Evolutionary conservation across 805 yeast species (phyloP).

Genomic region (Candida arabinofermentans): DNA sequence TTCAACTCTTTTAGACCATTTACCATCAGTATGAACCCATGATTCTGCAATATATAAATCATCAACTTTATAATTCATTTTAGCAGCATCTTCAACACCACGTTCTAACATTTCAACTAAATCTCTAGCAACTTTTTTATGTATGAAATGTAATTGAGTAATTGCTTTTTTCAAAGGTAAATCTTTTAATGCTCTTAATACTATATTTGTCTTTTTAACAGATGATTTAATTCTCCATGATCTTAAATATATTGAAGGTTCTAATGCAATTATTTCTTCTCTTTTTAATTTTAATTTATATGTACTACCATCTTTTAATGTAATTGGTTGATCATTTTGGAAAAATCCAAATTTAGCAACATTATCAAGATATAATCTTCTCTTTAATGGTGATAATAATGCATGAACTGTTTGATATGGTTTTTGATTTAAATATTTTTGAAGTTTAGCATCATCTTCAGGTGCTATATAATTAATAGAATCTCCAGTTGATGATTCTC

Average conservation of each 20-base stretch:
- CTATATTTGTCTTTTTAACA: conserved; percentile 79
- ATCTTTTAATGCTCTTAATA: conserved; percentile 71
- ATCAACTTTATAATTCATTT: conserved; percentile 54
- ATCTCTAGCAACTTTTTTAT: conserved; percentile 75
- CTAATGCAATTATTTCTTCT: conserved; percentile 72
- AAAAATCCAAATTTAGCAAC: conserved; percentile 64
- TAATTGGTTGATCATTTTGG: conserved; percentile 55
- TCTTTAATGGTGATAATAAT: conserved; percentile 67
- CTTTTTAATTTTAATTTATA: conserved; percentile 49
- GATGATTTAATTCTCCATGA: conserved; percentile 84
- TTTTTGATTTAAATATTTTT: conserved; percentile 46
- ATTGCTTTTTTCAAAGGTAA: conserved; percentile 74
- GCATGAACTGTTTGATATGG: conserved; percentile 53
- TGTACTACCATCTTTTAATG: conserved; percentile 37
- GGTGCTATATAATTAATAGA: conserved; percentile 22
- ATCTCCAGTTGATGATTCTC: conserved; percentile 9
- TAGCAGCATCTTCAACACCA: conserved; percentile 67
- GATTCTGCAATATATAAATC: conserved; percentile 70
- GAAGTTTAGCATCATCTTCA: conserved; percentile 35
- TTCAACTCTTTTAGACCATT: conserved; percentile 66
- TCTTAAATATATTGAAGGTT: conserved; percentile 81
- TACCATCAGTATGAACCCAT: conserved; percentile 92
- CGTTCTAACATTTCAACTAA: conserved; percentile 69
- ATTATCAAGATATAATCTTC: conserved; percentile 55
- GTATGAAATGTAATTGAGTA: conserved; percentile 86